These are phyloP conservation scores for Aspergillus latus DNA, from an alignment of 2,329 filamentous ascomycete genomes.

Conservation along the genomic window DNA sequence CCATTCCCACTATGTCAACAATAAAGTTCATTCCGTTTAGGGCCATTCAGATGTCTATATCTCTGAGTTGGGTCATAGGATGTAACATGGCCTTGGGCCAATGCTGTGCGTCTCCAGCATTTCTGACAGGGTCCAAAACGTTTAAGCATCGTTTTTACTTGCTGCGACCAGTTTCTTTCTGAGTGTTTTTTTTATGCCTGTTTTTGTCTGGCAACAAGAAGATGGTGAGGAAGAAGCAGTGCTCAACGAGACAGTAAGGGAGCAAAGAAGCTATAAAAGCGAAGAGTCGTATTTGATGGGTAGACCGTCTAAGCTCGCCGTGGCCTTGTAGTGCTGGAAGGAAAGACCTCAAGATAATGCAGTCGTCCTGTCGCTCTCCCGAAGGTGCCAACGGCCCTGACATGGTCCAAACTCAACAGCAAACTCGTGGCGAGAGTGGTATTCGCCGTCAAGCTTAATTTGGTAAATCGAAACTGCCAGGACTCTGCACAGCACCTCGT, in stretches of 20 bases:
- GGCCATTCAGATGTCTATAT: constrained; percentile 29
- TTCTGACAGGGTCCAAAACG: constrained; percentile 22
- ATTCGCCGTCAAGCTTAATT: constrained; percentile 26
- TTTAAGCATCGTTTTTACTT: constrained; percentile 16
- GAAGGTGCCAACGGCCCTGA: constrained; percentile 27
- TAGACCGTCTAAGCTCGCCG: background rate
- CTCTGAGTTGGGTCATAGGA: constrained; percentile 24
- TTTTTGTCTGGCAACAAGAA: constrained; percentile 16
- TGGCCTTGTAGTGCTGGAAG: constrained; percentile 4
- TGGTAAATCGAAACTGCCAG: constrained; percentile 23
- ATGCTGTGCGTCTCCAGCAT: constrained; percentile 27
- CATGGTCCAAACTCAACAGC: constrained; percentile 27
- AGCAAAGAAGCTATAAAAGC: background rate
- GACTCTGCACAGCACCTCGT: constrained; percentile 27
- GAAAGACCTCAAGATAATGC: constrained; percentile 4
- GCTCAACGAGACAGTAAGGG: background rate
- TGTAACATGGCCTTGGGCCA: constrained; percentile 33
- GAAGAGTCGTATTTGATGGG: constrained; percentile 4
- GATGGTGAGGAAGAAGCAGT: background rate
- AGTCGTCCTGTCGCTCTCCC: constrained; percentile 6
- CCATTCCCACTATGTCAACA: constrained; percentile 17
- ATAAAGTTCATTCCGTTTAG: constrained; percentile 23
- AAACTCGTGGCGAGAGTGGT: constrained; percentile 33
- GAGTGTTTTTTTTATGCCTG: constrained; percentile 15
- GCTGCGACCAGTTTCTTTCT: constrained; percentile 28